Evolutionary conservation across 306 rosid genomes (phyloP).

Genomic region (Canavalia ensiformis): DNA sequence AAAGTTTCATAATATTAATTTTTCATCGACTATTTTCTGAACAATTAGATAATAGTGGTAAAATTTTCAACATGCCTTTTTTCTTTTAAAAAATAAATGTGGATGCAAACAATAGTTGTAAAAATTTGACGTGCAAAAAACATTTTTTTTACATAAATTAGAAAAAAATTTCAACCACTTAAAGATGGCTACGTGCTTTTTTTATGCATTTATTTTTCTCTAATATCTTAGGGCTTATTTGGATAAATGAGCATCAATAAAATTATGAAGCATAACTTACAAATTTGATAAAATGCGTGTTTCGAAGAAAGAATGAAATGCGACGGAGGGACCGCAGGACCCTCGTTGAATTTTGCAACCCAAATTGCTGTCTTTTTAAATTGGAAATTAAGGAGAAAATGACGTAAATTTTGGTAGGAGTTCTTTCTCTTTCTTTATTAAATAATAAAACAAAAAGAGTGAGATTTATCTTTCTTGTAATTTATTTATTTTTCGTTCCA

Average conservation of each 20-base stretch:
- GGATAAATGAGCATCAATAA: conserved; percentile 2
- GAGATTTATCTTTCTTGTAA: background rate
- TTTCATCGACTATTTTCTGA: too few species aligned
- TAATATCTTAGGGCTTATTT: background rate
- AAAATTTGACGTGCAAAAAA: too few species aligned
- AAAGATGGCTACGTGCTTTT: background rate
- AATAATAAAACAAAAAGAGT: background rate
- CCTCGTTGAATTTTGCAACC: conserved; percentile 26
- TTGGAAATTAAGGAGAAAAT: conserved; percentile 22
- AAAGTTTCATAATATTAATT: too few species aligned
- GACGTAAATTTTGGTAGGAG: conserved; percentile 19
- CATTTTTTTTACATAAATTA: too few species aligned
- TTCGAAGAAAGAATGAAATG: background rate
- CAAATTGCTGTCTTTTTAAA: conserved; percentile 15
- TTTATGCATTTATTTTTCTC: background rate
- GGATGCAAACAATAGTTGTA: too few species aligned
- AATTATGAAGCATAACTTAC: background rate
- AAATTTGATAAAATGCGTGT: background rate
- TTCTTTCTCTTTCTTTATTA: conserved; percentile 17
- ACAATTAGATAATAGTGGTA: too few species aligned
- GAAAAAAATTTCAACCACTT: background rate
- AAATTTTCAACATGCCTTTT: too few species aligned
- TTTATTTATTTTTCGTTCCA: background rate
- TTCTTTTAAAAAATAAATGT: too few species aligned
- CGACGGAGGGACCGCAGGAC: background rate